Evolutionary conservation across 164 flowering plant species (phyloP), one percentile per base, ranked within the genome.

Genomic region (Umbilicus rupestris): DNA sequence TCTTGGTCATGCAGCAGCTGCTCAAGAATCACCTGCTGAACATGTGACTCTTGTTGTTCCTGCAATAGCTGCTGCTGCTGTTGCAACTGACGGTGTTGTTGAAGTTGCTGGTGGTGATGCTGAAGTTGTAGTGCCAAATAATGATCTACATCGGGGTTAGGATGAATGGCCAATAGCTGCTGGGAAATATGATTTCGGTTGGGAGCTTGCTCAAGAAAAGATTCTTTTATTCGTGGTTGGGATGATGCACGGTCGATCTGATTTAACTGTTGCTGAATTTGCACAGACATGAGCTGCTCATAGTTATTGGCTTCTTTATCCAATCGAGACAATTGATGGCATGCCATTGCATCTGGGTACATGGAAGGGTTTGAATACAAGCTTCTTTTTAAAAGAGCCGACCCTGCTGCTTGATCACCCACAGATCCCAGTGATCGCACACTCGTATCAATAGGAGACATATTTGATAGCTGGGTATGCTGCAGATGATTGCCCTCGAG

Each of bases 21-120:
- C 63, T 91, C 88, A 63, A 80, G 80, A 58, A 81, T 78, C 66
- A 75, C 50, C 70, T 88, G 88, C 33, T 73, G 88, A 67, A 73
- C 82, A 67, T 85, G 91, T 42, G 86, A 75, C 72, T 89, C 81
- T 66, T 83, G 93, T 52, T 81, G 88, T 68, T 84, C 80, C 72
- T 77, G 79, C 67, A 78, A 66, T 49, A 77, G 39, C 73, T 72
- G 80, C 66, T 69, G 76, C 20, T 30, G 69, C 20, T 70, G 73
- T 28, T 70, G 73, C 42, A 72, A 77, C 5, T 66, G 81, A 15
- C 71, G 70, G 14, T 44, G 72, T 50, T 80, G 83, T 22, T 67
- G 82, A 75, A 80, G 57, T 50, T 50, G 81, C 39, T 66, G 73
- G 66, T 80, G 85, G 55, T 84, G 85, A 68, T 78, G 85, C 50